Percentiles rank a stretch among this genome's conserved stretches.
Evolutionary conservation across 2,329 filamentous ascomycete species (phyloP).

Genomic region (Fusarium chlamydosporum): DNA sequence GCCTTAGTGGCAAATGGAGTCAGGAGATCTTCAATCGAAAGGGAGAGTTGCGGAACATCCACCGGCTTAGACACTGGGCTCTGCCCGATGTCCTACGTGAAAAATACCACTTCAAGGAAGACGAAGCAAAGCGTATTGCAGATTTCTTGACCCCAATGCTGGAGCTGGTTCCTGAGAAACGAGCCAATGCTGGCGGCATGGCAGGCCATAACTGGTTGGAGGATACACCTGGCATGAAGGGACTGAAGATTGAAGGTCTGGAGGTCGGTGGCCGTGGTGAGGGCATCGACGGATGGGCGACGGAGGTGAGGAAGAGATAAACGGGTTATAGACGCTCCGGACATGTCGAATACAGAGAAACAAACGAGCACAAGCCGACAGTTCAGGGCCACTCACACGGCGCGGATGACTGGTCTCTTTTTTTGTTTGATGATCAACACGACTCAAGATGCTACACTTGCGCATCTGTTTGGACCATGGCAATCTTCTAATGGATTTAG

Average conservation of each 20-base stretch:
- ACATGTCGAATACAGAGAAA: conserved; percentile 44
- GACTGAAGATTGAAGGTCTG: conserved; percentile 78
- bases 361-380: conserved; percentile 40
- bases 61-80: conserved; percentile 95
- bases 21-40: conserved; percentile 99
- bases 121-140: conserved; percentile 82
- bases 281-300: conserved; percentile 94
- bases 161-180: conserved; percentile 86
- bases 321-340: conserved; percentile 40
- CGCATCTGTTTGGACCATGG: conserved; percentile 33
- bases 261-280: conserved; percentile 87
- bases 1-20: conserved; percentile 94
- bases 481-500: conserved; percentile 22
- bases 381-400: conserved; percentile 30
- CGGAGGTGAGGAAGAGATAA: conserved; percentile 86
- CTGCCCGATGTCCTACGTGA: conserved; percentile 92
- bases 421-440: conserved; percentile 34
- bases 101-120: conserved; percentile 93
- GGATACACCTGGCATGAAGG: conserved; percentile 90
- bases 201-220: conserved; percentile 85
- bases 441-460: conserved; percentile 25
- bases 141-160: conserved; percentile 93
- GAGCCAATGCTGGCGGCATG: conserved; percentile 98
- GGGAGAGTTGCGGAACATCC: conserved; percentile 97
- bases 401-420: conserved; percentile 27